These are phyloP conservation scores for Exserohilum turcica DNA, from an alignment of 2,329 filamentous ascomycete species.

Conservation along the genomic window DNA sequence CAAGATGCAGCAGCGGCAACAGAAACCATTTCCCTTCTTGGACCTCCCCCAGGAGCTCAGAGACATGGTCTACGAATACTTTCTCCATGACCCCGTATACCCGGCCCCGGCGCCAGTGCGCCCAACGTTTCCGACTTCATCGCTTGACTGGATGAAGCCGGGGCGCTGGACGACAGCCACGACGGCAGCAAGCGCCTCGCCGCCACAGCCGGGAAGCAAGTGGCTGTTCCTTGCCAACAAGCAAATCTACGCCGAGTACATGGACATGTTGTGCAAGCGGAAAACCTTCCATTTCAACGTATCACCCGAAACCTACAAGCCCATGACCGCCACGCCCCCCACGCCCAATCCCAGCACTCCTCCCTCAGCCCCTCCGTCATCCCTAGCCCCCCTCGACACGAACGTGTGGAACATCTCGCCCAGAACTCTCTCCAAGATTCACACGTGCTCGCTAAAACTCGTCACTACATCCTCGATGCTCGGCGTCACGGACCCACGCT, in stretches of 20 bases:
- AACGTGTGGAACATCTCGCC: constrained; percentile 38
- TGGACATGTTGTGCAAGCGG: constrained; percentile 40
- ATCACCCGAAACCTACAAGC: constrained; percentile 37
- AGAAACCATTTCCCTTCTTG: constrained; percentile 36
- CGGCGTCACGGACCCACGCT: constrained; percentile 43
- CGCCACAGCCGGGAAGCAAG: constrained; percentile 19
- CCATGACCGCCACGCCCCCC: background rate
- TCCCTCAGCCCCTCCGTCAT: background rate
- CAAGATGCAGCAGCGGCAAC: constrained; percentile 26
- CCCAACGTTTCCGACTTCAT: constrained; percentile 12
- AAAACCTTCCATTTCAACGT: constrained; percentile 40
- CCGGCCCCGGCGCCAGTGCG: constrained; percentile 31
- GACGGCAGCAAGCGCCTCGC: background rate
- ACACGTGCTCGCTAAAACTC: constrained; percentile 38
- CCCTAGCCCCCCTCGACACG: constrained; percentile 3
- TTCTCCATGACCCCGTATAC: constrained; percentile 40
- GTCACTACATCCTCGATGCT: constrained; percentile 44
- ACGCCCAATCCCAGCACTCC: background rate
- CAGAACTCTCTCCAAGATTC: constrained; percentile 28
- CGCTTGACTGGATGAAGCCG: constrained; percentile 27
- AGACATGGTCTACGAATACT: constrained; percentile 41
- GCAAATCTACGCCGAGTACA: constrained; percentile 44
- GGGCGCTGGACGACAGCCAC: constrained; percentile 7
- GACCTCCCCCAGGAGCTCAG: constrained; percentile 39
- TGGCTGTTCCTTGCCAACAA: constrained; percentile 41